Conservation (phyloP, 176 grass and related monocot species). For the Paspalum vaginatum region DNA sequence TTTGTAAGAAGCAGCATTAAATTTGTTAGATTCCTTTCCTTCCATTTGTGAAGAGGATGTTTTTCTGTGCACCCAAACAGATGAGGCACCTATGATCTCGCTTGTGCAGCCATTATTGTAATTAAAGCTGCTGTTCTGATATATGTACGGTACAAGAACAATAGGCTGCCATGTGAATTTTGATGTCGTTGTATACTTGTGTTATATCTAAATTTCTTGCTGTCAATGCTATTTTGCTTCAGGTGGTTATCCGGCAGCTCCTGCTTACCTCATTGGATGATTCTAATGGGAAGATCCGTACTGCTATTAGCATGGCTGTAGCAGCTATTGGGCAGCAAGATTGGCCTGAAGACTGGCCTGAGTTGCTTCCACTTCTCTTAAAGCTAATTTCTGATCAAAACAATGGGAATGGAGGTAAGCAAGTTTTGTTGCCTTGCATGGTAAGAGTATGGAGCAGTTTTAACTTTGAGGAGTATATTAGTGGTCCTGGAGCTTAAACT, state of each 20-base stretch:
- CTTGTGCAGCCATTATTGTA: not conserved
- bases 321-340: slow-evolving; percentile 90
- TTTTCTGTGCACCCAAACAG: slow-evolving; percentile 7
- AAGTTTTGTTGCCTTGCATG: not conserved
- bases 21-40: not conserved
- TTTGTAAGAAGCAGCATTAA: not conserved
- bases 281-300: slow-evolving; percentile 86
- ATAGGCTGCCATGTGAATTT: not conserved
- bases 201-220: not conserved
- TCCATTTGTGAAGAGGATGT: slow-evolving; percentile 7
- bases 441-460: not conserved
- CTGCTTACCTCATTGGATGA: slow-evolving; percentile 82
- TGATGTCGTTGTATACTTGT: slow-evolving; percentile 5
- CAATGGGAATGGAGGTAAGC: slow-evolving; percentile 82
- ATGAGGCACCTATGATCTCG: not conserved
- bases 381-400: slow-evolving; percentile 78
- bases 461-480: slow-evolving; percentile 27
- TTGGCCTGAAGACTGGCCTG: slow-evolving; percentile 96
- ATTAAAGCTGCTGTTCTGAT: not conserved
- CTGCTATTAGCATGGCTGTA: slow-evolving; percentile 88
- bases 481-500: slow-evolving; percentile 8
- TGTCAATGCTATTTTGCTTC: slow-evolving; percentile 25
- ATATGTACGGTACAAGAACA: slow-evolving; percentile 12
- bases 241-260: slow-evolving; percentile 81
- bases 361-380: slow-evolving; percentile 86